These are phyloP conservation scores for Linum tenue DNA, from an alignment of 345 rosid species.

Conservation along the genomic window DNA sequence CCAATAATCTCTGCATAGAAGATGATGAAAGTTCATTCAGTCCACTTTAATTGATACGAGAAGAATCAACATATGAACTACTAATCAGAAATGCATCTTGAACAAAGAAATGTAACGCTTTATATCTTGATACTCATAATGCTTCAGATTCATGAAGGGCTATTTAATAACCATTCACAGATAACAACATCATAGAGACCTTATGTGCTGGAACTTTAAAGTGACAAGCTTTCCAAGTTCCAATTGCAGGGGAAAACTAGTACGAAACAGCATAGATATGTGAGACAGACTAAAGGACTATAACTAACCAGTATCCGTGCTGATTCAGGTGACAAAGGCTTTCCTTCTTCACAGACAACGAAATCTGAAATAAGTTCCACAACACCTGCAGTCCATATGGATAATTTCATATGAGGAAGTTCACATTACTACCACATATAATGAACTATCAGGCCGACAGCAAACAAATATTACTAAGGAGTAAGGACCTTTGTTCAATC, in stretches of 20 bases:
- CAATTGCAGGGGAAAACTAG: background rate
- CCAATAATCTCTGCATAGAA: constrained; percentile 68
- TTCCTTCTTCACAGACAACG: constrained; percentile 89
- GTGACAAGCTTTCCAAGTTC: background rate
- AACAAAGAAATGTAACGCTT: too few species aligned
- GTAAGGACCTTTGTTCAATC: constrained; percentile 67
- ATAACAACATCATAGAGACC: too few species aligned
- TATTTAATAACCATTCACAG: too few species aligned
- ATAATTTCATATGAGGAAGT: background rate
- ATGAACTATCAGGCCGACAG: too few species aligned
- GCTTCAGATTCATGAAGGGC: too few species aligned
- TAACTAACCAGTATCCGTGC: constrained; percentile 71
- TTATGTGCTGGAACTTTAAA: background rate
- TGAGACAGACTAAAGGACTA: background rate
- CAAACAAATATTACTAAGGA: too few species aligned
- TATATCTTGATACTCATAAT: too few species aligned
- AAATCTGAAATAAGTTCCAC: constrained; percentile 80
- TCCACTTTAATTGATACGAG: too few species aligned
- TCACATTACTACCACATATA: background rate
- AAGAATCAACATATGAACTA: too few species aligned
- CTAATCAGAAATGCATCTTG: too few species aligned
- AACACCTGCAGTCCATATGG: constrained; percentile 42
- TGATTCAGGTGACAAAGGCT: constrained; percentile 82
- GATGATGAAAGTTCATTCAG: background rate
- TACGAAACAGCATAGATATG: background rate